These are phyloP conservation scores for Malus asiatica DNA, from an alignment of 306 rosid species.

Conservation along the genomic window DNA sequence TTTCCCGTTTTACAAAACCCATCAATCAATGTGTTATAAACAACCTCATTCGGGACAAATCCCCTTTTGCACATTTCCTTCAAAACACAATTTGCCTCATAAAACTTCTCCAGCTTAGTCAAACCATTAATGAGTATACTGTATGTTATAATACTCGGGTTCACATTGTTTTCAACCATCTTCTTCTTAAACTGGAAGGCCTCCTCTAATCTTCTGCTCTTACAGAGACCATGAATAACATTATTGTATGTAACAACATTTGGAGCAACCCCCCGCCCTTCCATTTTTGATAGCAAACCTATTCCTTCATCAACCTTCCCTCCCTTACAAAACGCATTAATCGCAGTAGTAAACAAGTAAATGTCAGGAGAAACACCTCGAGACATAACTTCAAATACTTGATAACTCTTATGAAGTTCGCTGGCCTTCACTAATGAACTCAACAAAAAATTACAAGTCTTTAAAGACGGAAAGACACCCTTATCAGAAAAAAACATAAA, in stretches of 20 bases:
- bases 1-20: slow-evolving; percentile 39
- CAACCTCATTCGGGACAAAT: slow-evolving; percentile 46
- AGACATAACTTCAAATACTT: slow-evolving; percentile 40
- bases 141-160: slow-evolving; percentile 46
- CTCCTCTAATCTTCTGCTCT: slow-evolving; percentile 47
- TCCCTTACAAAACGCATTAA: slow-evolving; percentile 50
- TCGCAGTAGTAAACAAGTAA: slow-evolving; percentile 44
- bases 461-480: slow-evolving; percentile 38
- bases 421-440: slow-evolving; percentile 49
- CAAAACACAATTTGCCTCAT: slow-evolving; percentile 38
- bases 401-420: slow-evolving; percentile 36
- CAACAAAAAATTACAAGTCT: slow-evolving; percentile 49
- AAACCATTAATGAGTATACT: slow-evolving; percentile 58
- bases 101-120: slow-evolving; percentile 42
- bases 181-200: slow-evolving; percentile 44
- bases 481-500: slow-evolving; percentile 27
- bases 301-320: slow-evolving; percentile 52
- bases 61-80: slow-evolving; percentile 49
- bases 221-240: slow-evolving; percentile 61
- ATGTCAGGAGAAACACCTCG: slow-evolving; percentile 41
- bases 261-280: slow-evolving; percentile 44
- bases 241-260: slow-evolving; percentile 65
- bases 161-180: slow-evolving; percentile 42
- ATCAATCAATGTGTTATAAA: slow-evolving; percentile 32
- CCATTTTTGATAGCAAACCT: slow-evolving; percentile 47